A percentile compares a stretch with the other conserved stretches of the same genome.
Evolutionary conservation across 768 basidiomycete genomes (phyloP).

Genomic region (Favolaschia claudopus): DNA sequence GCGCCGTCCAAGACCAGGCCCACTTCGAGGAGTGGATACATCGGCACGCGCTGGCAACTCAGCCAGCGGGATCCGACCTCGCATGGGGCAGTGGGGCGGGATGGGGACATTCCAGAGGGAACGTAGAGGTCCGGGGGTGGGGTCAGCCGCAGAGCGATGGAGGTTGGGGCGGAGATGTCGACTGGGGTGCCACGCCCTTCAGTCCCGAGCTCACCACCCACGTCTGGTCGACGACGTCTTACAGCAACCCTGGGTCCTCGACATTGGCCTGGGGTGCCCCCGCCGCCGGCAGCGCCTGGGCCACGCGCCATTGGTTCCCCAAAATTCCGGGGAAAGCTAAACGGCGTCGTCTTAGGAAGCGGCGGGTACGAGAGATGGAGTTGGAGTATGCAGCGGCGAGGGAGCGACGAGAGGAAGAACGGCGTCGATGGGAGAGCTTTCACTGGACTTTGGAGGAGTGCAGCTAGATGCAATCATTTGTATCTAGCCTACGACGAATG

Average conservation of each 20-base stretch:
- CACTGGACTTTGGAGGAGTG: neutral
- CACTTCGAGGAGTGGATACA: too few relatives aligned
- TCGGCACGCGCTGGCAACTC: too few relatives aligned
- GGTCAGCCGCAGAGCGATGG: too few relatives aligned
- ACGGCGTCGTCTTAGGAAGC: too few relatives aligned
- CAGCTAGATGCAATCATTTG: neutral
- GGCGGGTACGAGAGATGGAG: too few relatives aligned
- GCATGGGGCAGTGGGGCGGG: too few relatives aligned
- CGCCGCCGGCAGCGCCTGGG: neutral
- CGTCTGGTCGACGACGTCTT: neutral
- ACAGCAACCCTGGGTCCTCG: neutral
- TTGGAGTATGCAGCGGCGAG: neutral
- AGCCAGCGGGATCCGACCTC: too few relatives aligned
- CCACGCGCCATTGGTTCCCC: neutral
- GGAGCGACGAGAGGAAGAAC: neutral
- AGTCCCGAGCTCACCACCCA: neutral
- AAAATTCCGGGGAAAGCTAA: neutral
- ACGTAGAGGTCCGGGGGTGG: too few relatives aligned
- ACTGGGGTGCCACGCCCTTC: neutral
- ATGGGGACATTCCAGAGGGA: too few relatives aligned
- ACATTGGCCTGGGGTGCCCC: neutral
- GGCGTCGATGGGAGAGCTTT: neutral
- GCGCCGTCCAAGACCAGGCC: too few relatives aligned
- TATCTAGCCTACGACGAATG: neutral
- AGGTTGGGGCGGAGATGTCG: too few relatives aligned